Evolutionary conservation across 768 basidiomycete species (phyloP), one percentile per base, ranked within the genome.

Genomic region (Pisolithus tinctorius): DNA sequence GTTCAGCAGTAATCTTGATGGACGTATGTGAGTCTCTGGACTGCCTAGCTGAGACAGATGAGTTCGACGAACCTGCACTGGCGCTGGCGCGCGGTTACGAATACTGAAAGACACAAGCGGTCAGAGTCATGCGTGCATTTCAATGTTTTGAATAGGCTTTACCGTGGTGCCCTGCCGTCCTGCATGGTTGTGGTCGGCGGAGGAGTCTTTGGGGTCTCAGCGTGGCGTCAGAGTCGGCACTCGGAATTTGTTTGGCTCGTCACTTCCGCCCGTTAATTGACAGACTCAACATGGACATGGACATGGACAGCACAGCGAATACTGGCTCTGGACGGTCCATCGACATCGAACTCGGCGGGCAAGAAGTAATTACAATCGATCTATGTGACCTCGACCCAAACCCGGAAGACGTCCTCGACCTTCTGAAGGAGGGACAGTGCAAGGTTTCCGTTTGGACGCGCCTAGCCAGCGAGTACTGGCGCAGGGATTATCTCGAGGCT

Each of bases 51-150:
- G 14, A 49, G 14, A 25, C 13, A 44, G 40, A 34, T 47, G 45
- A 57, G 29, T 30, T 49, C 51, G 48, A 67, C 80, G 55, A 47
- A 89, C 92, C 70, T 95, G 93, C 54, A 97, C 77, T 53, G 92
- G 88, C 45, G 95, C 95, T 38, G 95, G 87, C 16, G 95, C 95
- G 47, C 95, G 80, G 70, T 98, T 98, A 79, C 95, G 94, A 57
- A 98, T 93, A 51, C 88, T 90, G 50, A 14, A 50, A n/a, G 25
- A 59, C 42, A 56, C 49, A 26, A 41, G 34, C 52, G 14, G 49
- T 50, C 41, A 25, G 9, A 29, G n/a, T 9, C 27, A 54, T 6
- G 9, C 34, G 26, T 13, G 25, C 13, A 4, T 37, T 25, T 51
- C 9, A 31, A 59, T 64, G 25, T 6, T 6, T 7, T 51, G 11